Base-by-base conservation (phyloP, 257 asterid species). In the Cynanchum wilfordii region DNA sequence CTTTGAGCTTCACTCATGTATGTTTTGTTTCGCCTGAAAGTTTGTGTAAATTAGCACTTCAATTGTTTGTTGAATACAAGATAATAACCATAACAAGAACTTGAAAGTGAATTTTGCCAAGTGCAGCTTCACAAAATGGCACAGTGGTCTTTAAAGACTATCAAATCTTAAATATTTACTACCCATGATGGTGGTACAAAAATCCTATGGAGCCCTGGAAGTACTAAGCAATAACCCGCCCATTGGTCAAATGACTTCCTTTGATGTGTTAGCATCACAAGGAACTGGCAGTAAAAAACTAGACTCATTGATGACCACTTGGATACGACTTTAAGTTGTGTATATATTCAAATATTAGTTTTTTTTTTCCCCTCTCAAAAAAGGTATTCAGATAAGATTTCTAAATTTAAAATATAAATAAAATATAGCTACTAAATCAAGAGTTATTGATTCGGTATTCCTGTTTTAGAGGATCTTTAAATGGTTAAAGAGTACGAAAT, bases 1-100 rank as follows among this genome's bases (percentile, higher is more conserved):
- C 99, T 88, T 79, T 91, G 97, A 72, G 99, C 99, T 84, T 94
- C 99, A 67, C 99, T 94, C 99, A 89, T 94, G 42, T 94, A 94
- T 42, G 95, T 94, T 86, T 89, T 94, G 76, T 94, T 94, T 78
- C 97, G 81, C 93, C 99, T 94, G 89, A 19, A 76, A 54, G 44
- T 45, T 47, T 3, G 55, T 45, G n/a, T 1, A 71, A 29, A 3
- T 20, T 8, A 22, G 19, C 57, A 24, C 30, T 68, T 36, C 38
- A 56, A 22, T 22, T 56, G 29, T 22, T n/a, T 56, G 30, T n/a
- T 56, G 29, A 56, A 7, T 22, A n/a, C 29, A 56, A 57, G 64
- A 24, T 24, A 22, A 33, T 33, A 63, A 33, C 5, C 25, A 62
- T 62, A 16, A 62, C 47, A 62, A 62, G 25, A 17, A 62, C 25